Conservation (phyloP, 2,329 filamentous ascomycete species). For the Diaporthe vaccinii region DNA sequence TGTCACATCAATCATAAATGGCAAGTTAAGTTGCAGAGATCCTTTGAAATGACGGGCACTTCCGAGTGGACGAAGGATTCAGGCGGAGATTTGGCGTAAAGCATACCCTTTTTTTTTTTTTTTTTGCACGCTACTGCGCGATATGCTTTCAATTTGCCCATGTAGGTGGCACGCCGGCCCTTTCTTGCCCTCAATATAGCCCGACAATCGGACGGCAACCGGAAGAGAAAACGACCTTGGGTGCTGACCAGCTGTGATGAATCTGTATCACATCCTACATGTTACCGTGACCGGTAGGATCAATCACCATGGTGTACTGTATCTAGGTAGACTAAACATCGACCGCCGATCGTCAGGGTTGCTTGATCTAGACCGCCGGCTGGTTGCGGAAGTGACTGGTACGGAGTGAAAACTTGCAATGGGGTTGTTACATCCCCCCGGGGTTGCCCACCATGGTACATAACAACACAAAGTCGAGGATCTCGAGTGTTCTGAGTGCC, state of each 20-base stretch:
- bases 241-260: not conserved
- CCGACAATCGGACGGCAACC: not conserved
- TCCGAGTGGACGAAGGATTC: not conserved
- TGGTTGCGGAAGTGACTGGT: not conserved
- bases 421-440: not conserved
- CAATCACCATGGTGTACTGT: not conserved
- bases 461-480: not conserved
- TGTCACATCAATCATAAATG: conserved; percentile 19
- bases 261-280: conserved; percentile 18
- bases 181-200: not conserved
- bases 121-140: not conserved
- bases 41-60: not conserved
- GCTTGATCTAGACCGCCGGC: not conserved
- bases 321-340: not conserved
- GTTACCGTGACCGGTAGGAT: not conserved
- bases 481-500: not conserved
- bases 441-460: not conserved
- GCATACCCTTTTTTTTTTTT: not conserved
- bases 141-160: not conserved
- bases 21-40: not conserved
- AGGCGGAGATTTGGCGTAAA: conserved; percentile 7
- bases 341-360: conserved; percentile 12
- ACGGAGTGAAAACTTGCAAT: too few species aligned
- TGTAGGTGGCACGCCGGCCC: not conserved
- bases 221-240: not conserved